Conservation (phyloP, 768 basidiomycete genomes). For the Lactarius hatsudake region DNA sequence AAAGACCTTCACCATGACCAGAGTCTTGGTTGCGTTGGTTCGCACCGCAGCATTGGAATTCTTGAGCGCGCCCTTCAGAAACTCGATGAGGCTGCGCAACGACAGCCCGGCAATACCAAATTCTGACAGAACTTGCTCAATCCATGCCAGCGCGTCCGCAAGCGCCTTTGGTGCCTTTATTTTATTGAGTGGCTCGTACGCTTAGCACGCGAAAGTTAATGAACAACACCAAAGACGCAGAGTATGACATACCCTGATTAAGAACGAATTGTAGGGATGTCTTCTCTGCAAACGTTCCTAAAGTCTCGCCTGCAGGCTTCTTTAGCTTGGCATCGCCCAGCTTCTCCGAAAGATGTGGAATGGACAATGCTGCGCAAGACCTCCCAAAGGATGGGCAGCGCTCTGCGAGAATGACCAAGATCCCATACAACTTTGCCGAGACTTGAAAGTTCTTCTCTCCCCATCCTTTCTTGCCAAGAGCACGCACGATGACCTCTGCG, state of each 20-base stretch:
- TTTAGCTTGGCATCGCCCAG: slow-evolving; percentile 95
- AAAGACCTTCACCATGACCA: slow-evolving; percentile 89
- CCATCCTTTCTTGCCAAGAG: slow-evolving; percentile 92
- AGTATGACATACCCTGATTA: slow-evolving; percentile 65
- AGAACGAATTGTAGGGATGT: slow-evolving; percentile 94
- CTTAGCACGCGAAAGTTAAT: slow-evolving; percentile 42
- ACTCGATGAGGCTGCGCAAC: slow-evolving; percentile 82
- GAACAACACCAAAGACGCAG: slow-evolving; percentile 18
- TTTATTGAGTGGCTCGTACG: slow-evolving; percentile 89
- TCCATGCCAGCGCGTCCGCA: slow-evolving; percentile 86
- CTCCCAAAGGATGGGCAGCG: slow-evolving; percentile 80
- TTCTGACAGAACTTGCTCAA: slow-evolving; percentile 79
- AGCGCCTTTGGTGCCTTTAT: slow-evolving; percentile 98
- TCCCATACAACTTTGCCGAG: slow-evolving; percentile 81
- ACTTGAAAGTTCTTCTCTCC: slow-evolving; percentile 99
- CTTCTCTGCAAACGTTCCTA: slow-evolving; percentile 84
- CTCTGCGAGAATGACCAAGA: slow-evolving; percentile 71
- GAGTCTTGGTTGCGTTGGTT: slow-evolving; percentile 86
- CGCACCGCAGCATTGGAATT: slow-evolving; percentile 95
- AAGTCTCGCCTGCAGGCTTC: slow-evolving; percentile 89
- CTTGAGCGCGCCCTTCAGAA: slow-evolving; percentile 79
- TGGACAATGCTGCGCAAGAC: slow-evolving; percentile 77
- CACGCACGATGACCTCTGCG: slow-evolving; percentile 83
- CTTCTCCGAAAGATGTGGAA: slow-evolving; percentile 87
- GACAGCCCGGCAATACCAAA: slow-evolving; percentile 90